These are phyloP conservation scores for Drechslerella stenobrocha DNA, from an alignment of 2,329 filamentous ascomycete genomes.

Conservation along the genomic window DNA sequence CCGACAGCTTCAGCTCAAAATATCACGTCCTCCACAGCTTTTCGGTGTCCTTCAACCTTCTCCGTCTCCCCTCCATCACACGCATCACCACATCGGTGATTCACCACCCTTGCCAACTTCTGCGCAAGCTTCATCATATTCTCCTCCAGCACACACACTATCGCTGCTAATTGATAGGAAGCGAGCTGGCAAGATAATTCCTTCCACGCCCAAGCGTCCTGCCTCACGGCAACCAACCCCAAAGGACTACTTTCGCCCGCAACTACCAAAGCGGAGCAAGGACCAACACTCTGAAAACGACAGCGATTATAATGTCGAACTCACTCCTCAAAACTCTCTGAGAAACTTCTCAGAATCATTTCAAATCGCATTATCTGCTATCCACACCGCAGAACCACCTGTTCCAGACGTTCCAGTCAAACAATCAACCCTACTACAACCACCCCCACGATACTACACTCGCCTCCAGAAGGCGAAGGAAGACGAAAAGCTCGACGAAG, in stretches of 20 bases:
- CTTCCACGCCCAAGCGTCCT: slow-evolving; percentile 31
- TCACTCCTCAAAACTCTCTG: background rate
- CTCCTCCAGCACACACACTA: background rate
- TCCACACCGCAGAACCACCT: slow-evolving; percentile 15
- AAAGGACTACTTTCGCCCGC: background rate
- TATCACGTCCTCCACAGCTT: slow-evolving; percentile 1
- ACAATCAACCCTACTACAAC: slow-evolving; percentile 7
- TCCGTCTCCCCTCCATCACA: background rate
- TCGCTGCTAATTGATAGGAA: slow-evolving; percentile 4
- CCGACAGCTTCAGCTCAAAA: slow-evolving; percentile 21
- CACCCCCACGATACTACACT: slow-evolving; percentile 14
- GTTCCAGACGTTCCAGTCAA: slow-evolving; percentile 11
- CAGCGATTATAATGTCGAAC: background rate
- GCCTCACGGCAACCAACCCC: slow-evolving; percentile 10
- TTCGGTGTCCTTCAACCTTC: slow-evolving; percentile 1
- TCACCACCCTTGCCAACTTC: background rate
- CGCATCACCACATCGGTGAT: no score
- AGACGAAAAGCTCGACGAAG: background rate
- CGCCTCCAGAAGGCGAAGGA: slow-evolving; percentile 5
- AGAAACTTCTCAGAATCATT: slow-evolving; percentile 7
- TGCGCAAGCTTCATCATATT: background rate
- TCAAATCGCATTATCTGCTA: background rate
- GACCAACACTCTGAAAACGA: slow-evolving; percentile 1
- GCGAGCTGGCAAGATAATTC: slow-evolving; percentile 29
- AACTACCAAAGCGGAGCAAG: slow-evolving; percentile 3